Evolutionary conservation across 208 protist species (phyloP).

Genomic region (Crithidia expoeki): DNA sequence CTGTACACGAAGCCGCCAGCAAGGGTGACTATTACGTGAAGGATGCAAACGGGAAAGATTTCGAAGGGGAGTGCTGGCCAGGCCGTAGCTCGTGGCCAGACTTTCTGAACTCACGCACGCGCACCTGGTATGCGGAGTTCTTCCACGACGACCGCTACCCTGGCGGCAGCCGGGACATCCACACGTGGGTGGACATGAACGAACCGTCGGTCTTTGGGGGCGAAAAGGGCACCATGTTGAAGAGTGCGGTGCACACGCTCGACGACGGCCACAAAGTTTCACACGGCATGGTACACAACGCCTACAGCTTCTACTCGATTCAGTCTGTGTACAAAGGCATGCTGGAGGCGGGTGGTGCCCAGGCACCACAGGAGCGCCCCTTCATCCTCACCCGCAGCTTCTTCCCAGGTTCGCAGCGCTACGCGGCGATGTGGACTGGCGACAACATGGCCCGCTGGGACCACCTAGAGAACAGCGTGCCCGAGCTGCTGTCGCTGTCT

Average conservation of each 20-base stretch:
- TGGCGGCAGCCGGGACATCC: slow-evolving; percentile 88
- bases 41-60: slow-evolving; percentile 68
- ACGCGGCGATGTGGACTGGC: slow-evolving; percentile 98
- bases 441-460: slow-evolving; percentile 97
- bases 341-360: slow-evolving; percentile 52
- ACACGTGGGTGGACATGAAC: slow-evolving; percentile 99
- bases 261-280: slow-evolving; percentile 69
- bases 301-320: slow-evolving; percentile 94
- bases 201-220: slow-evolving; percentile 98
- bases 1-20: slow-evolving; percentile 82
- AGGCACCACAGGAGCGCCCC: slow-evolving; percentile 73
- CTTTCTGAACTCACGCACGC: slow-evolving; percentile 92
- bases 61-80: slow-evolving; percentile 98
- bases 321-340: slow-evolving; percentile 92
- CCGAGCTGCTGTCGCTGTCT: slow-evolving; percentile 96
- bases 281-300: slow-evolving; percentile 98
- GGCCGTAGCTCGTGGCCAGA: slow-evolving; percentile 94
- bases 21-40: slow-evolving; percentile 91
- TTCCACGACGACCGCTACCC: slow-evolving; percentile 92
- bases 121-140: slow-evolving; percentile 93
- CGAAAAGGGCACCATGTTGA: slow-evolving; percentile 94
- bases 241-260: slow-evolving; percentile 87
- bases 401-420: slow-evolving; percentile 98
- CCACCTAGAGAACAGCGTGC: slow-evolving; percentile 94
- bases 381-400: slow-evolving; percentile 99